Base-by-base conservation (phyloP, 768 basidiomycete genomes). In the Collybia nuda region DNA sequence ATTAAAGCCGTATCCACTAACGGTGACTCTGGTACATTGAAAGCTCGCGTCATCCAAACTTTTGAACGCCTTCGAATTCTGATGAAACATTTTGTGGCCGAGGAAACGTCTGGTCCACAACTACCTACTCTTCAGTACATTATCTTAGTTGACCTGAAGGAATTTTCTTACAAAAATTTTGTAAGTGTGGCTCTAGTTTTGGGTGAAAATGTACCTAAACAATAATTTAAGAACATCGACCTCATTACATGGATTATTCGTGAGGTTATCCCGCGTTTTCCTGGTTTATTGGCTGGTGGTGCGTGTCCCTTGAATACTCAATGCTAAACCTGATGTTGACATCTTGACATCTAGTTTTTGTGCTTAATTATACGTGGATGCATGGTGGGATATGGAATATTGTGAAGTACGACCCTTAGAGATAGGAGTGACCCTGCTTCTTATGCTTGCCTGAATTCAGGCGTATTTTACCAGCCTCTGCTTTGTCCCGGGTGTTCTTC, bases 271-370 rank as follows among this genome's bases (percentile, higher is more conserved):
- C 86, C 87, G 32, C 77, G 79, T 45, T 90, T 82, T 69, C 86
- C 89, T 45, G 88, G 88, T 47, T 80, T 90, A 81, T 68, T 90
- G 24, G 86, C 81, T 29, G 86, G 84, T 63, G 85, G 88, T 84
- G 62, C 47, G 53, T 55, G n/a, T 12, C 29, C 37, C 21, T 44
- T 40, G 39, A 35, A 22, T 14, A 28, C 22, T 26, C 41, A 41
- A 29, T 36, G 28, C 42, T 48, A 50, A 44, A 37, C 45, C 46
- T 40, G 52, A 36, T 42, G 54, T 41, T 28, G 32, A 11, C 40
- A 37, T 40, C 24, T 40, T n/a, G n/a, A n/a, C n/a, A n/a, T n/a
- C 18, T 58, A 86, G 88, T 83, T 6, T 84, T 90, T 58, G 67
- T 90, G 55, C 70, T 88, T 28, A 89, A 90, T 66, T 85, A 84